Conservation (phyloP, 2,329 filamentous ascomycete species). For the Dichotomopilus funicola region DNA sequence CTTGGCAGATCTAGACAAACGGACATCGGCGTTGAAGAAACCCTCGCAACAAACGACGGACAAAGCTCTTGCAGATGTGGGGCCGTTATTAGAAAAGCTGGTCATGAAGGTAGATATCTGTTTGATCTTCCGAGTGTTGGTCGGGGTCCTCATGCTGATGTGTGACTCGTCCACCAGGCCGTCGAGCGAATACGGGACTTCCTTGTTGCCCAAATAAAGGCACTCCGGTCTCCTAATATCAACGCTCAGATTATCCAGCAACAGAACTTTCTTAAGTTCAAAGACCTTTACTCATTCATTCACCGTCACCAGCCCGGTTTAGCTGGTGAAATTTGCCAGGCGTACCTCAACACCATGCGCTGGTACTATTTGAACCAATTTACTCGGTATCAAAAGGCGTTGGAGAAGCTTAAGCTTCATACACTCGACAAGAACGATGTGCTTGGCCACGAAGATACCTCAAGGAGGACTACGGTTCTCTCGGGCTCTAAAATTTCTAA, state of each 20-base stretch:
- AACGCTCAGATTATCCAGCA: slow-evolving; percentile 97
- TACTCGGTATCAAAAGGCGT: slow-evolving; percentile 72
- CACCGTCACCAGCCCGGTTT: slow-evolving; percentile 75
- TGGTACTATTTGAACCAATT: slow-evolving; percentile 98
- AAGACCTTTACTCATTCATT: slow-evolving; percentile 80
- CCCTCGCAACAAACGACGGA: slow-evolving; percentile 55
- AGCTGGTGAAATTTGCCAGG: slow-evolving; percentile 81
- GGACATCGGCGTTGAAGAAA: slow-evolving; percentile 64
- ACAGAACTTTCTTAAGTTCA: slow-evolving; percentile 81
- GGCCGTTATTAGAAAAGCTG: slow-evolving; percentile 77
- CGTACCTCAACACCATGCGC: slow-evolving; percentile 96
- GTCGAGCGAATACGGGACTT: slow-evolving; percentile 91
- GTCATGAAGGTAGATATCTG: slow-evolving; percentile 59
- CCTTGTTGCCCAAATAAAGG: slow-evolving; percentile 89
- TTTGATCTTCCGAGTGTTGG: not conserved
- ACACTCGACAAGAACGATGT: slow-evolving; percentile 75
- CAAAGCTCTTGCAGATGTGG: slow-evolving; percentile 77
- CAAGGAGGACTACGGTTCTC: slow-evolving; percentile 56
- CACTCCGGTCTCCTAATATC: slow-evolving; percentile 86
- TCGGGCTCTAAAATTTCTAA: slow-evolving; percentile 46
- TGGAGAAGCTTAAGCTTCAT: slow-evolving; percentile 81
- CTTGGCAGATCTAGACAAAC: slow-evolving; percentile 75
- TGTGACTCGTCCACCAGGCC: slow-evolving; percentile 45
- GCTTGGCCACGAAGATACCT: slow-evolving; percentile 69
- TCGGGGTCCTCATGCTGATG: not conserved